These are phyloP conservation scores for Cryptosporidium sp. DNA, from an alignment of 169 alveolate species.

Conservation along the genomic window DNA sequence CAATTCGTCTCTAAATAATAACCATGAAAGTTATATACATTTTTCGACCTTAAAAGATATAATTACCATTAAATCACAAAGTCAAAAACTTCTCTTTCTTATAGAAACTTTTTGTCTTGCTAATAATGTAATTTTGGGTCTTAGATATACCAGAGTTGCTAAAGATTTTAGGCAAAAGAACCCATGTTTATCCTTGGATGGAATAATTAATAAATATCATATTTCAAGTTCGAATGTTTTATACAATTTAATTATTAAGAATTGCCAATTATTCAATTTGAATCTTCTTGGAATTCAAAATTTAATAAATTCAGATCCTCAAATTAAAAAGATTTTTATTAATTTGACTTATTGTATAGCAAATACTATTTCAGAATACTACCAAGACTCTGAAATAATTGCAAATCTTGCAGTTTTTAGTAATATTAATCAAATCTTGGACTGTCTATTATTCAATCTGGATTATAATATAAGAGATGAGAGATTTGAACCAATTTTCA, in stretches of 20 bases:
- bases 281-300: neutral
- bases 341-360: slow-evolving; percentile 3
- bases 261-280: slow-evolving; percentile 22
- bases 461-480: slow-evolving; percentile 5
- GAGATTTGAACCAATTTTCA: neutral
- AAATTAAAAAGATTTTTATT: neutral
- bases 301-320: neutral
- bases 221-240: neutral
- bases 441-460: slow-evolving; percentile 2
- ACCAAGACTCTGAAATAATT: slow-evolving; percentile 17
- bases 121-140: neutral
- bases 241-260: neutral
- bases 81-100: neutral
- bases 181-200: neutral
- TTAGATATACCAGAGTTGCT: slow-evolving; percentile 25
- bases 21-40: neutral
- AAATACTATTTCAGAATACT: neutral
- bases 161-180: slow-evolving; percentile 21
- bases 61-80: neutral
- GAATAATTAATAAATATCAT: slow-evolving; percentile 18
- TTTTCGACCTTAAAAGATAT: neutral
- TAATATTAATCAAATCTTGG: neutral
- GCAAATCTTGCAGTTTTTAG: neutral
- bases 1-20: neutral
- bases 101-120: neutral